Base-by-base conservation (phyloP, 768 basidiomycete genomes). In the Cystobasidiopsis lactophilus region DNA sequence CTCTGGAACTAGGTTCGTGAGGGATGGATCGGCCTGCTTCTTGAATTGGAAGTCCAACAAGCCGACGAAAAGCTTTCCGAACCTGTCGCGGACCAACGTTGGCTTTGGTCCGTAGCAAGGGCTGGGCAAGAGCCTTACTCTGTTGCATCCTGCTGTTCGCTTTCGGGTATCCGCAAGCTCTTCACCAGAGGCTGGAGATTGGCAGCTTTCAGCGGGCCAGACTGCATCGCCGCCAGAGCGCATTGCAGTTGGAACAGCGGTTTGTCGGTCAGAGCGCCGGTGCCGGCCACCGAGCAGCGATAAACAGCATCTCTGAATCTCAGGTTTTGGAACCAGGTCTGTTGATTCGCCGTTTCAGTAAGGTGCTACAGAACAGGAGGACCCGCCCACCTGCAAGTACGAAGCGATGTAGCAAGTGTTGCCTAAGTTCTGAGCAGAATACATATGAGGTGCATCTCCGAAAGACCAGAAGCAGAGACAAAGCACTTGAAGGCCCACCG, bases 371-470 rank as follows among this genome's bases (percentile, higher is more conserved):
- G 23, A 46, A 9, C 24, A 45, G 27, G 40, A 52, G 3, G 13
- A 38, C 24, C 19, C 29, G 3, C 63, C 35, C 60, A 80, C 85
- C 69, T 96, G 89, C 41, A 96, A 72, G 57, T 82, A 93, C 19
- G 85, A 85, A 65, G 93, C 93, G 55, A 85, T 88, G 60, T 95
- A 96, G 64, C 91, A 96, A 3, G 91, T 95, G 18, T 89, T 89
- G 3, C 91, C 91, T 19, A 96, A 75, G 65, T 96, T 95, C 85
- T 88, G 41, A n/a, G 2, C 30, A 16, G 30, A 37, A 14, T 19
- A 43, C 21, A 3, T 23, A 7, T 35, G 33, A 35, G 33, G 33
- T 35, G 33, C 9, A 7, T 35, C 33, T 7, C 16, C 9, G 33
- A 35, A 35, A 7, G 33, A 35, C n/a, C n/a, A n/a, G n/a, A n/a